Percentiles rank a stretch among this genome's conserved stretches.
Evolutionary conservation across 805 yeast species (phyloP).

Genomic region (Wickerhamomyces bisporus): DNA sequence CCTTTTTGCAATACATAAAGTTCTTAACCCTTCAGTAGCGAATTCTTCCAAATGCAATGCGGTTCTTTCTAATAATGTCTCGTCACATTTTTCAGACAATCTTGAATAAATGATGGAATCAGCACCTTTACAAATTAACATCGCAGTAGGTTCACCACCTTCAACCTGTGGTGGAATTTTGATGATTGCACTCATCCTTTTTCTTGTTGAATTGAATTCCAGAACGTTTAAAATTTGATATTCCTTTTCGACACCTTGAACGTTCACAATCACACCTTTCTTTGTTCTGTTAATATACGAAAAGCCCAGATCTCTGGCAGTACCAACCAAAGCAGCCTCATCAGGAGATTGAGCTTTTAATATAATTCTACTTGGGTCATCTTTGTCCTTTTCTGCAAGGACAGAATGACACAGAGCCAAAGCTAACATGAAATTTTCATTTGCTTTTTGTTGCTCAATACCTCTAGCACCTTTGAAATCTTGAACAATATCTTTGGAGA

Average conservation of each 20-base stretch:
- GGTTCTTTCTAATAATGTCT: constrained; percentile 49
- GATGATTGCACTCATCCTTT: constrained; percentile 79
- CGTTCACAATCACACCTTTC: constrained; percentile 56
- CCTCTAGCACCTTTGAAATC: constrained; percentile 54
- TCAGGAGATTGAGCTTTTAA: constrained; percentile 82
- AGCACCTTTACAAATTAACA: constrained; percentile 77
- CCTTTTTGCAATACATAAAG: constrained; percentile 71
- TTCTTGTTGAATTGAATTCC: constrained; percentile 79
- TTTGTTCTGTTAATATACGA: constrained; percentile 64
- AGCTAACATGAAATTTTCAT: constrained; percentile 72
- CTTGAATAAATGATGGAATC: constrained; percentile 72
- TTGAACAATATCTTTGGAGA: constrained; percentile 59
- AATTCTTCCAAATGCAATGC: constrained; percentile 69
- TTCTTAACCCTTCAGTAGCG: constrained; percentile 80
- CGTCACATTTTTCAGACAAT: constrained; percentile 39
- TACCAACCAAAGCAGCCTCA: constrained; percentile 78
- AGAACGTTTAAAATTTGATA: constrained; percentile 63
- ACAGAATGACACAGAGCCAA: constrained; percentile 79
- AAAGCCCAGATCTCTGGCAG: constrained; percentile 75
- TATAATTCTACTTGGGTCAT: constrained; percentile 47
- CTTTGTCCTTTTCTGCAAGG: constrained; percentile 59
- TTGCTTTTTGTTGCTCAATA: constrained; percentile 46
- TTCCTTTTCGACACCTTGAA: constrained; percentile 64
- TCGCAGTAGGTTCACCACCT: constrained; percentile 47
- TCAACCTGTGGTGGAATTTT: constrained; percentile 50